Evolutionary conservation across 2,329 filamentous ascomycete genomes (phyloP).

Genomic region (Fusarium nurragi): DNA sequence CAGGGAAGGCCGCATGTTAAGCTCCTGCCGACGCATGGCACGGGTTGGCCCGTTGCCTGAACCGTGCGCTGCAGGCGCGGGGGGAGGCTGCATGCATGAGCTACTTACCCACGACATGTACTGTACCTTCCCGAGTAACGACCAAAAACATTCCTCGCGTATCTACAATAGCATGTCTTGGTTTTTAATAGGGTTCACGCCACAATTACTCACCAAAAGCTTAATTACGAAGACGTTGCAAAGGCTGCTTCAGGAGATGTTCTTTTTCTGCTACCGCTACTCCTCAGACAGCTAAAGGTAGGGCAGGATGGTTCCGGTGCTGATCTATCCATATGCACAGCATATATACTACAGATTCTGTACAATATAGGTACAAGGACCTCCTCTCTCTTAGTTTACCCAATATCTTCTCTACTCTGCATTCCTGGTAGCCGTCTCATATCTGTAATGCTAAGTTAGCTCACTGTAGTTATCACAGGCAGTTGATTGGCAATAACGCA

Average conservation of each 20-base stretch:
- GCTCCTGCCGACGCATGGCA: conserved; percentile 31
- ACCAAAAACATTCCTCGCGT: conserved; percentile 15
- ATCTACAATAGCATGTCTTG: not conserved
- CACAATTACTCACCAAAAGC: not conserved
- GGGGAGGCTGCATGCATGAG: conserved; percentile 27
- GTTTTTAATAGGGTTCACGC: conserved; percentile 2
- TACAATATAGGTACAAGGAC: conserved; percentile 34
- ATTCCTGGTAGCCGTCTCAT: conserved; percentile 70
- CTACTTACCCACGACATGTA: not conserved
- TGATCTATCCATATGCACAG: conserved; percentile 25
- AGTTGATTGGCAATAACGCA: conserved; percentile 59
- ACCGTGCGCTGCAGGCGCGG: conserved; percentile 35
- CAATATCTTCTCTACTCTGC: conserved; percentile 23
- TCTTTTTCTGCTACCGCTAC: conserved; percentile 11
- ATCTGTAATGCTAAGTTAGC: conserved; percentile 51
- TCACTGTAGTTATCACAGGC: not conserved
- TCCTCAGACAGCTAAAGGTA: not conserved
- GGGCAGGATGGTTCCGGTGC: conserved; percentile 6
- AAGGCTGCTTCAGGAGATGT: conserved; percentile 17
- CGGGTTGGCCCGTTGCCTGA: conserved; percentile 39
- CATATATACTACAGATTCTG: conserved; percentile 37
- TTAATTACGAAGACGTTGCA: not conserved
- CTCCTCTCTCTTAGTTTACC: not conserved
- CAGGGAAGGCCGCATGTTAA: conserved; percentile 38
- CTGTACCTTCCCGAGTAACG: conserved; percentile 10